Base-by-base conservation (phyloP, 495 filamentous ascomycete species). In the Cercophora sp. region DNA sequence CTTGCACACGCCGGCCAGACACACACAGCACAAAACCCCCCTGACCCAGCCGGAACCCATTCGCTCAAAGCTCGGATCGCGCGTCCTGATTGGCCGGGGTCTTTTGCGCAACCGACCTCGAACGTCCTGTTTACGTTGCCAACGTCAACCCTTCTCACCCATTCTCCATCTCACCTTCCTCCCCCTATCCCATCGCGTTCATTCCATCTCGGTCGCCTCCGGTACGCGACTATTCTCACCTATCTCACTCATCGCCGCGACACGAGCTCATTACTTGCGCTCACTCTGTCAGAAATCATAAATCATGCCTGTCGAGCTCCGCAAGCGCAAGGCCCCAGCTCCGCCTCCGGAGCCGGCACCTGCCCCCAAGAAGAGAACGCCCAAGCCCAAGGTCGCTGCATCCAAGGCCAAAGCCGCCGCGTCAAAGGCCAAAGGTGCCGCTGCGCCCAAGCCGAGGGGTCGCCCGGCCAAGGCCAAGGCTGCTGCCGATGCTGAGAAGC, bases 291-390 rank as follows among this genome's bases (percentile, higher is more conserved):
- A n/a, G n/a, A n/a, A n/a, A n/a, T n/a, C n/a, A n/a, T n/a, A n/a
- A n/a, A n/a, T n/a, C n/a, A 81, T 81, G 77, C 72, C 74, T 59
- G 67, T 71, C 51, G 85, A 89, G 72, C 75, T 89, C 32, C 79
- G 86, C 66, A 90, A 90, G 74, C 83, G 86, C 74, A 88, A 88
- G 70, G 80, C 85, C 46, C 75, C 79, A 37, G 75, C 77, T 51
- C 77, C 81, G 23, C 73, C 75, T 35, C 70, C 78, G 47, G 65
- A 76, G 47, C 73, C 77, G 15, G 69, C 77, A 16, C 22, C 46
- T 23, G 74, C 77, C 19, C 86, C 82, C 69, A 79, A 75, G 59
- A 63, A 66, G 31, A n/a, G n/a, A n/a, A n/a, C n/a, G n/a, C n/a
- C n/a, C n/a, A n/a, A n/a, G n/a, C n/a, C n/a, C n/a, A n/a, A n/a